Evolutionary conservation across 1,139 yeast species (phyloP).

Genomic region (Yamadazyma membranifaciens): DNA sequence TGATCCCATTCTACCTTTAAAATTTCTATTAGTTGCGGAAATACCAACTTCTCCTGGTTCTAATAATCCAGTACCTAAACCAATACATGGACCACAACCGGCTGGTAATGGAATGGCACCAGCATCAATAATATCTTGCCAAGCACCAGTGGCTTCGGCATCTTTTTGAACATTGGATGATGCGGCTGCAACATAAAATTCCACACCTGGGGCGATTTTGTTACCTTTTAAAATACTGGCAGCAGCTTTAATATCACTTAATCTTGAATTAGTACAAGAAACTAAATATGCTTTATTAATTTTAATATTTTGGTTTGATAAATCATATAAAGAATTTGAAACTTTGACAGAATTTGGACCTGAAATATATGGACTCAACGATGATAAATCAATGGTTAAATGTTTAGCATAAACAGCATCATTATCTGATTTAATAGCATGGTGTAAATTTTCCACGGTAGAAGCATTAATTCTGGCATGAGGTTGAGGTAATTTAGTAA

Average conservation of each 20-base stretch:
- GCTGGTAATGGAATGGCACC: constrained; percentile 97
- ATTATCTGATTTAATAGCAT: constrained; percentile 56
- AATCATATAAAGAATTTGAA: constrained; percentile 72
- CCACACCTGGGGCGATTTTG: constrained; percentile 84
- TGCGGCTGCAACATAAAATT: constrained; percentile 97
- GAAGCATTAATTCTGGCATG: constrained; percentile 80
- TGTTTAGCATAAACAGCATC: constrained; percentile 89
- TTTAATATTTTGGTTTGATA: constrained; percentile 69
- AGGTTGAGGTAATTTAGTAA: constrained; percentile 65
- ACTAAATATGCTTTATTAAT: constrained; percentile 94
- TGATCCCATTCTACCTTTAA: constrained; percentile 99
- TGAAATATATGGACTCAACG: constrained; percentile 86
- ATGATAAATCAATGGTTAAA: constrained; percentile 73
- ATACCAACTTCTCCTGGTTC: constrained; percentile 97
- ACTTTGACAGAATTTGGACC: constrained; percentile 98
- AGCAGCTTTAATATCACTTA: constrained; percentile 91
- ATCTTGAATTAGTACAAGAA: constrained; percentile 95
- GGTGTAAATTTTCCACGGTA: constrained; percentile 52
- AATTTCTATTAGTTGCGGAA: constrained; percentile 96
- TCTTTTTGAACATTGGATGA: constrained; percentile 89
- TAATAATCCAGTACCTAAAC: constrained; percentile 89
- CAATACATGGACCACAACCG: constrained; percentile 99
- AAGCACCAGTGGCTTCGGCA: constrained; percentile 87
- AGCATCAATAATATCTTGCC: constrained; percentile 85
- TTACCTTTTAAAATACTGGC: constrained; percentile 80